phyloP scores from a whole-genome alignment of 1,139 yeast genomes.

The Chernovozyma aurita region DNA sequence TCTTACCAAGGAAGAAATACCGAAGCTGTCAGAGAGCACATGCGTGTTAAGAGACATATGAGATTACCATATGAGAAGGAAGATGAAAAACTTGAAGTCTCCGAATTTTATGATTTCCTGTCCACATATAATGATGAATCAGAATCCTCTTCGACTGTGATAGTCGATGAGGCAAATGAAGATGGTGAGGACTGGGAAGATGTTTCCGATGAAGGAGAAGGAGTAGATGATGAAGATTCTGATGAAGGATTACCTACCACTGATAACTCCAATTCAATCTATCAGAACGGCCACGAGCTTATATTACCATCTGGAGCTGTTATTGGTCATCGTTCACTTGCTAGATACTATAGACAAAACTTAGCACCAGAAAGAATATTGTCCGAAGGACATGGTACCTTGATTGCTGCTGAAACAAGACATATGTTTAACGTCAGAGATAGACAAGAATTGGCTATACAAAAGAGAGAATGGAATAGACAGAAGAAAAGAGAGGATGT shows the following conservation, averaged over 20 bases:
- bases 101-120: constrained; percentile 83
- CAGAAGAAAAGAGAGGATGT: constrained; percentile 64
- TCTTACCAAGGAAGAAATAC: constrained; percentile 75
- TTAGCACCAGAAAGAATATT: constrained; percentile 69
- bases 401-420: constrained; percentile 88
- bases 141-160: constrained; percentile 10
- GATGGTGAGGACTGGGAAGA: constrained; percentile 46
- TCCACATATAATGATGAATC: constrained; percentile 46
- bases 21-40: constrained; percentile 89
- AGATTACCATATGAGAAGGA: constrained; percentile 83
- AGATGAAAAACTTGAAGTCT: constrained; percentile 73
- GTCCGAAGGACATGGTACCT: constrained; percentile 90
- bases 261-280: constrained; percentile 4
- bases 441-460: constrained; percentile 51
- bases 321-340: constrained; percentile 86
- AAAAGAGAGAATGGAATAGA: constrained; percentile 75
- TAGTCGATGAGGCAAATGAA: constrained; percentile 22
- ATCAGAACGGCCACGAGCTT: constrained; percentile 61
- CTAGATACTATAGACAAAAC: constrained; percentile 79
- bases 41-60: constrained; percentile 82
- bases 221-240: constrained; percentile 23
- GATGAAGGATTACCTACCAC: not conserved
- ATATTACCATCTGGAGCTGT: constrained; percentile 83
- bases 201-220: constrained; percentile 42
- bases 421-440: constrained; percentile 53